Percentiles rank a stretch among this genome's conserved stretches.
Evolutionary conservation across 1,284 basidiomycete species (phyloP).

Genomic region (Rhodotorula sp.): DNA sequence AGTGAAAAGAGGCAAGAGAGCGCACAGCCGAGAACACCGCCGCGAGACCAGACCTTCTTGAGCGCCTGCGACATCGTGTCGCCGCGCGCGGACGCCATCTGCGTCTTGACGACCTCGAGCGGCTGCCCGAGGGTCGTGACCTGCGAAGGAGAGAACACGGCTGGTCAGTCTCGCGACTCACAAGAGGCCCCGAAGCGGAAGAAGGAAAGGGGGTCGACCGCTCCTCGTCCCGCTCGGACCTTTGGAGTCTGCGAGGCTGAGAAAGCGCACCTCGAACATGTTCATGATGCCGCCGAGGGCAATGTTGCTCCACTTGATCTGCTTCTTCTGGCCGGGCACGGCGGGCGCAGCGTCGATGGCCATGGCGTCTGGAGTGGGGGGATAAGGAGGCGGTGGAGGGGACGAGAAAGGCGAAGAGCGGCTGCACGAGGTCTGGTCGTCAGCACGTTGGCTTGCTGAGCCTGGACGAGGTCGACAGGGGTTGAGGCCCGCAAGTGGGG

Average conservation of each 20-base stretch:
- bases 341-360: conserved; percentile 24
- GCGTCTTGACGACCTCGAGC: conserved; percentile 96
- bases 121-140: conserved; percentile 98
- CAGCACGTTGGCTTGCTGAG: too few species aligned
- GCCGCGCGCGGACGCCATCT: conserved; percentile 92
- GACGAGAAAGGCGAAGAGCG: background rate
- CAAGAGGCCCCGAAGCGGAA: too few species aligned
- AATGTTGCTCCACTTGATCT: conserved; percentile 95
- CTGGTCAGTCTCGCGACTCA: background rate
- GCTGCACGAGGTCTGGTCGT: too few species aligned
- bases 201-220: background rate
- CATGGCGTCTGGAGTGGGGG: background rate
- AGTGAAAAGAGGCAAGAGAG: background rate
- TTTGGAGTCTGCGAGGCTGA: too few species aligned
- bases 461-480: too few species aligned
- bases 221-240: too few species aligned
- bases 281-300: conserved; percentile 97
- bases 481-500: too few species aligned
- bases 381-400: too few species aligned
- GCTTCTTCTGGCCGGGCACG: conserved; percentile 78
- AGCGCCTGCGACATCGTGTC: conserved; percentile 89
- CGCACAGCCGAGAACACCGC: conserved; percentile 73
- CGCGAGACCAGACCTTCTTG: conserved; percentile 84
- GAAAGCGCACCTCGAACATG: conserved; percentile 57
- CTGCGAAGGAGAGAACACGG: background rate